Conservation (phyloP, 352 stramenopile genomes). For the Phytopythium ostracodes region DNA sequence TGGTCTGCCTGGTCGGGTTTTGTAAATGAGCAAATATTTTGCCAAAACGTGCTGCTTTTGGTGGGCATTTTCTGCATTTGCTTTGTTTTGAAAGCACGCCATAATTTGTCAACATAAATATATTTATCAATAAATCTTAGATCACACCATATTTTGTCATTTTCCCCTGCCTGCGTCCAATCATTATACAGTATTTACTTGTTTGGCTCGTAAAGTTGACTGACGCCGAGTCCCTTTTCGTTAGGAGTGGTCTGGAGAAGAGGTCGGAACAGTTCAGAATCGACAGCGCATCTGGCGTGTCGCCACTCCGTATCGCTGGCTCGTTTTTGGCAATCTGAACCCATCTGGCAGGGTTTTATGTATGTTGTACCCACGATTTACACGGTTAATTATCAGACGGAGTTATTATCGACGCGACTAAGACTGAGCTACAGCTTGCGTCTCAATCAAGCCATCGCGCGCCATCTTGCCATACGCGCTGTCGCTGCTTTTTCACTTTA, state of each 20-base stretch:
- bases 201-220: neutral
- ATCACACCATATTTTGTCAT: too few relatives aligned
- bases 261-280: conserved; percentile 2
- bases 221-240: neutral
- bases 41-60: too few relatives aligned
- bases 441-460: too few relatives aligned
- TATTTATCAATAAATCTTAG: too few relatives aligned
- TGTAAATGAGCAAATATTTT: too few relatives aligned
- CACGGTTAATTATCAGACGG: neutral
- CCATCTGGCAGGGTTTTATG: neutral
- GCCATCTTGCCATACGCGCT: too few relatives aligned
- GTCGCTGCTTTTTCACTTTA: neutral
- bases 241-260: neutral
- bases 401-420: neutral
- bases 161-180: too few relatives aligned
- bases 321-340: neutral
- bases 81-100: too few relatives aligned
- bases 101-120: too few relatives aligned
- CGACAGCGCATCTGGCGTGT: neutral
- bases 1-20: too few relatives aligned
- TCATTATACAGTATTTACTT: neutral
- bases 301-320: neutral
- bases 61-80: too few relatives aligned
- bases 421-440: too few relatives aligned
- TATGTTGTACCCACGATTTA: neutral